Conservation (phyloP, 1,284 basidiomycete species). For the Somion occarium region DNA sequence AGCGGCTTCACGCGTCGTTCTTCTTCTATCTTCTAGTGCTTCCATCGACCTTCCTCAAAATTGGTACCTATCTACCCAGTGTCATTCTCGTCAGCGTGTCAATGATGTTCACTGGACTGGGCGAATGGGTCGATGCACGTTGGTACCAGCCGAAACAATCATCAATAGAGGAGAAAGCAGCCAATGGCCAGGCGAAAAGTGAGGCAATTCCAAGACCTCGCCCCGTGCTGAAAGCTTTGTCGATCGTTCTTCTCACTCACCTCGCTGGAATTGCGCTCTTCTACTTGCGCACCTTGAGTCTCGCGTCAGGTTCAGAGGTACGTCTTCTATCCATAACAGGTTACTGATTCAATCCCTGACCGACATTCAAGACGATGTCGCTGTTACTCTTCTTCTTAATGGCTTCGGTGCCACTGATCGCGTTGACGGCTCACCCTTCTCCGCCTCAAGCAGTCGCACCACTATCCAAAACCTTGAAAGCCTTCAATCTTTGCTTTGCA, state of each 20-base stretch:
- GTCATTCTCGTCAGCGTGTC: conserved; percentile 77
- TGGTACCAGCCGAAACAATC: conserved; percentile 35
- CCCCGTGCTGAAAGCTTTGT: conserved; percentile 49
- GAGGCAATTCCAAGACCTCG: conserved; percentile 32
- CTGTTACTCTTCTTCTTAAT: conserved; percentile 12
- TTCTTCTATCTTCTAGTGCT: conserved; percentile 88
- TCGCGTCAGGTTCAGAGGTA: no score
- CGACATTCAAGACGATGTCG: neutral
- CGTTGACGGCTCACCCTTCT: neutral
- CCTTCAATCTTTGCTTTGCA: conserved; percentile 70
- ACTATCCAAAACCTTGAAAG: conserved; percentile 52
- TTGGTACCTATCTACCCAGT: conserved; percentile 86
- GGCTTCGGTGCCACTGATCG: conserved; percentile 19
- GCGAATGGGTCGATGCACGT: conserved; percentile 65
- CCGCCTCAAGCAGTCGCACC: conserved; percentile 28
- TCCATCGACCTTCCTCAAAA: conserved; percentile 79
- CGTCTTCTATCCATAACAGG: conserved; percentile 9
- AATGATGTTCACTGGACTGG: conserved; percentile 78
- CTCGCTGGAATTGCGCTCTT: conserved; percentile 46
- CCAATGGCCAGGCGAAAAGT: conserved; percentile 25
- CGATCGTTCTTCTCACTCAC: conserved; percentile 53
- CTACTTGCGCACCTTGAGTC: conserved; percentile 35
- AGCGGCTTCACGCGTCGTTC: conserved; percentile 92
- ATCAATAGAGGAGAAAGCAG: conserved; percentile 13
- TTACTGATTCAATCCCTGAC: neutral